A percentile compares a stretch with the other conserved stretches of the same genome.
Conservation (phyloP, 164 flowering plant species). For the Vitis cinerea region DNA sequence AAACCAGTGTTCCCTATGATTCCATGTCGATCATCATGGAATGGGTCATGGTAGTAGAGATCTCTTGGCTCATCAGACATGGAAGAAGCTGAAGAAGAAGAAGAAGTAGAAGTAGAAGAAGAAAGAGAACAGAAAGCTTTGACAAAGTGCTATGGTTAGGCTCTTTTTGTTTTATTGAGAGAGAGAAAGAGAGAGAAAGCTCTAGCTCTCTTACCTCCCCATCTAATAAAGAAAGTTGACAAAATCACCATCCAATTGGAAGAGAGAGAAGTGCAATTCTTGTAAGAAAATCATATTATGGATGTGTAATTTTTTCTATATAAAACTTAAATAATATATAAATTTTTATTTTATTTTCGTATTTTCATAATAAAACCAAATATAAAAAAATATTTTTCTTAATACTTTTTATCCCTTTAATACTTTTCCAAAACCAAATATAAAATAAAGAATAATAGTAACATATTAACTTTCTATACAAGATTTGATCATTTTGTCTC, state of each 20-base stretch:
- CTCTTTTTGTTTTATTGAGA: neutral
- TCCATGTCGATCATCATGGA: slow-evolving; percentile 10
- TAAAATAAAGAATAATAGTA: too few relatives aligned
- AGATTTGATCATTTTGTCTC: too few relatives aligned
- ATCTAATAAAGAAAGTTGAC: slow-evolving; percentile 15
- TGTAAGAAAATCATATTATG: slow-evolving; percentile 11
- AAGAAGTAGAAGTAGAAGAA: slow-evolving; percentile 6
- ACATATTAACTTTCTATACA: too few relatives aligned
- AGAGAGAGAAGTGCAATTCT: slow-evolving; percentile 14
- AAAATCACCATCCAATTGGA: slow-evolving; percentile 15
- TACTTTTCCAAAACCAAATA: too few relatives aligned
- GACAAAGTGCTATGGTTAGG: neutral
- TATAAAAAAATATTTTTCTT: too few relatives aligned
- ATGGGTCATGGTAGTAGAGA: slow-evolving; percentile 30
- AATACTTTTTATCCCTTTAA: too few relatives aligned
- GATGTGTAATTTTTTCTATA: too few relatives aligned
- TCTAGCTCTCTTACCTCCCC: neutral
- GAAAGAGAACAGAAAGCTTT: slow-evolving; percentile 5
- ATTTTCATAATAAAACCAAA: too few relatives aligned
- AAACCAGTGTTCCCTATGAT: neutral
- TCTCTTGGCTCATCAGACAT: slow-evolving; percentile 33
- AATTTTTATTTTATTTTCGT: too few relatives aligned
- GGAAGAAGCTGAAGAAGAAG: slow-evolving; percentile 10
- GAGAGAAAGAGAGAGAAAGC: neutral
- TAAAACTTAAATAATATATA: too few relatives aligned